Base-by-base conservation (phyloP, 768 basidiomycete genomes). In the Tylopilus balloui region DNA sequence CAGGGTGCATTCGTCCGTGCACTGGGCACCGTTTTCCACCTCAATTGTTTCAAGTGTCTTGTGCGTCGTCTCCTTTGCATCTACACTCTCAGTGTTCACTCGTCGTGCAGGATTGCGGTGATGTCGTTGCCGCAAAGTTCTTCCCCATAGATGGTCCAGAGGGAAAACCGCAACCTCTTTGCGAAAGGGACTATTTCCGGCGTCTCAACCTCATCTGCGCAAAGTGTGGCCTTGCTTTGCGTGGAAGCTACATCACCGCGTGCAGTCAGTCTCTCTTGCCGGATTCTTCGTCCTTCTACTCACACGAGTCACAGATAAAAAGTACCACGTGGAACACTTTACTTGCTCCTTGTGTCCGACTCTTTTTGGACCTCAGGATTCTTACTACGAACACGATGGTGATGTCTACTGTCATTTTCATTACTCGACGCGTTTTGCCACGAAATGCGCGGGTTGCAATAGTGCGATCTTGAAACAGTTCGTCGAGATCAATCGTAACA, bases 321-420 rank as follows among this genome's bases (percentile, higher is more conserved):
- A 99, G 71, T 99, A 85, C 70, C 95, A 99, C 68, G 94, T 98
- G 57, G 96, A 99, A 72, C 96, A 98, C 68, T 99, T 99, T 68
- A 96, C 94, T 41, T 99, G 96, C 73, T 95, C 93, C 6, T 83
- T 94, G 50, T 98, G 96, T 71, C 80, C 95, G 41, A 94, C 88
- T 13, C 79, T 97, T 34, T 98, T 99, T 63, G 96, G 96, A 6
- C 93, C 95, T 4, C 91, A 95, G 64, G 96, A 98, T 71, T 96
- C 93, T 44, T 99, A 99, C 72, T 99, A 99, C 67, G 96, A 99
- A 68, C 96, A 98, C 64, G 89, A 91, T 56, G 89, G 88, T n/a
- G 85, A 93, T 63, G 96, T 98, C 21, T 99, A 88, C 68, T 99
- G 96, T 66, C 96, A 99, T 70, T 98, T 90, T 72, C 96, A 99